A percentile compares a stretch with the other conserved stretches of the same genome.
Evolutionary conservation across 768 basidiomycete species (phyloP).

Genomic region (Melanogaster broomeanus): DNA sequence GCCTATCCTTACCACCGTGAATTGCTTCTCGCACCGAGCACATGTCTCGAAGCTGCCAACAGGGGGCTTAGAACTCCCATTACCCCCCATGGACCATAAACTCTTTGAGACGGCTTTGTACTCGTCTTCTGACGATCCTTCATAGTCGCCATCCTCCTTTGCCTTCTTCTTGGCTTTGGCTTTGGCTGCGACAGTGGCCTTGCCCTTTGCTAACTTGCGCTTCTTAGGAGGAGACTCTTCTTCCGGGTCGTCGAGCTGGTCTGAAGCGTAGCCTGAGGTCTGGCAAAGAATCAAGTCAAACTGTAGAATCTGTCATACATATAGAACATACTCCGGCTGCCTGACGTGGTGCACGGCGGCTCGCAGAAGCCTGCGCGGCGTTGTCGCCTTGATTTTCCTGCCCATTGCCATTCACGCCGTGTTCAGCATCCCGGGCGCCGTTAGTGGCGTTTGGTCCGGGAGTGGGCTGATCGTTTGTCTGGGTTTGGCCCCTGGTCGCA

Average conservation of each 20-base stretch:
- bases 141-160: slow-evolving; percentile 49
- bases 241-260: slow-evolving; percentile 69
- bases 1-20: slow-evolving; percentile 73
- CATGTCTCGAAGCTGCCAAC: slow-evolving; percentile 82
- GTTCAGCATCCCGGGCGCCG: slow-evolving; percentile 6
- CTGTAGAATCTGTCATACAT: neutral
- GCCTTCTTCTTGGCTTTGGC: slow-evolving; percentile 39
- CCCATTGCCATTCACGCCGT: slow-evolving; percentile 10
- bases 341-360: slow-evolving; percentile 16
- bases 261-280: slow-evolving; percentile 61
- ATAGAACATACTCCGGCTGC: slow-evolving; percentile 9
- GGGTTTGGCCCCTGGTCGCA: slow-evolving; percentile 29
- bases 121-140: slow-evolving; percentile 61
- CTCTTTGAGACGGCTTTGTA: slow-evolving; percentile 65
- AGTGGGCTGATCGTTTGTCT: slow-evolving; percentile 36
- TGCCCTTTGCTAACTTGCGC: slow-evolving; percentile 51
- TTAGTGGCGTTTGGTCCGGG: slow-evolving; percentile 45
- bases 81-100: slow-evolving; percentile 35
- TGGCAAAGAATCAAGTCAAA: slow-evolving; percentile 5
- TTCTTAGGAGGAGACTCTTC: slow-evolving; percentile 50
- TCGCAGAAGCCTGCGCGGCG: slow-evolving; percentile 8
- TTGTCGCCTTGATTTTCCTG: slow-evolving; percentile 15
- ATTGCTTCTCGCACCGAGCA: slow-evolving; percentile 78
- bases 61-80: slow-evolving; percentile 51
- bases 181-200: slow-evolving; percentile 41